Base-by-base conservation (phyloP, 345 rosid genomes). In the Cardiospermum halicacabum region DNA sequence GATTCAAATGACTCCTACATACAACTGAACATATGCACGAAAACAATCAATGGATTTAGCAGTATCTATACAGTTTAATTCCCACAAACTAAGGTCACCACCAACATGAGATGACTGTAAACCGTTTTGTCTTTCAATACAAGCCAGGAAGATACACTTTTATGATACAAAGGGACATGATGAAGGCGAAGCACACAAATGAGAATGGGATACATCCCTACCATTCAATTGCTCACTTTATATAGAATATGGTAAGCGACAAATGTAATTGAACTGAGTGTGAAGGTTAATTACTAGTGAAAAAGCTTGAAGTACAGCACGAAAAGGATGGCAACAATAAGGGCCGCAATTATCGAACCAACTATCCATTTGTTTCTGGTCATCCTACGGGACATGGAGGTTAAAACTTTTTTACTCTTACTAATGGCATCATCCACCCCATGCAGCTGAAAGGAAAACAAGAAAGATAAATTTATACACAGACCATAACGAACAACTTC, bases 361-460 rank as follows among this genome's bases (percentile, higher is more conserved):
- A 82, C 65, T 0, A 84, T 84, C 92, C 93, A 89, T 67, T 89
- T 92, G 86, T 89, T 85, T 81, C 80, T 76, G 31, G 85, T 80
- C 72, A 92, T 87, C 80, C 98, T 87, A 69, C 89, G 78, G 0
- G 95, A 71, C 84, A 87, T 87, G 67, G 77, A 58, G 5, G 82
- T 82, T 76, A 89, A 69, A 25, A 89, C 79, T 67, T 77, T 89
- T 81, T 89, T 86, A 60, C 96, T 92, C 87, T 88, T 85, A 76
- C 85, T 86, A n/a, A 89, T 82, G 73, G 92, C 88, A 69, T 79
- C 91, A 65, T 92, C 96, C 9, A 92, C 96, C 51, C 89, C 89
- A 11, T 83, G 87, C 68, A 87, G 89, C 96, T 92, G 82, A 22
- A 24, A 65, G 36, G 50, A 54, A 60, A 48, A 47, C 50, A 19